Conservation (phyloP, 1,284 basidiomycete species). For the Cutaneotrichosporon curvatum region DNA sequence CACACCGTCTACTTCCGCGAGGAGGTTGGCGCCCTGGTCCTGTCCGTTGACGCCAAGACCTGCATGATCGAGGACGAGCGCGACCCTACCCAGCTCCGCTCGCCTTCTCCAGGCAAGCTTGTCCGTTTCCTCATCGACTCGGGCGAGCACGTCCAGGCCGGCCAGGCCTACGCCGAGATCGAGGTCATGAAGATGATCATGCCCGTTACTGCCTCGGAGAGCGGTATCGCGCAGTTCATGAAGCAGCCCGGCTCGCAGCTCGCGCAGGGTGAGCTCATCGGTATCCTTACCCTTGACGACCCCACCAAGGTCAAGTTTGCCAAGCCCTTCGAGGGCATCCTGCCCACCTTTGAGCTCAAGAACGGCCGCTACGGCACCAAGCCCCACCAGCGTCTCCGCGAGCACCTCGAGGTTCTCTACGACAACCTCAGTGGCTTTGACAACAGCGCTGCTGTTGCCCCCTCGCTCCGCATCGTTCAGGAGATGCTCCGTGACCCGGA, state of each 20-base stretch:
- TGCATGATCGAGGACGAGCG: slow-evolving; percentile 99
- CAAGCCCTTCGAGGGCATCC: slow-evolving; percentile 91
- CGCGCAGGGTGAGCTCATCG: slow-evolving; percentile 95
- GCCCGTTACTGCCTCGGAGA: slow-evolving; percentile 92
- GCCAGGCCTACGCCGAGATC: slow-evolving; percentile 96
- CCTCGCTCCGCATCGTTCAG: slow-evolving; percentile 42
- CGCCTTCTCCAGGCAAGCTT: slow-evolving; percentile 94
- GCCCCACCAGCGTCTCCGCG: slow-evolving; percentile 77
- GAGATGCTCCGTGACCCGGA: slow-evolving; percentile 60
- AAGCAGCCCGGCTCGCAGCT: slow-evolving; percentile 96
- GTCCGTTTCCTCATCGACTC: slow-evolving; percentile 92
- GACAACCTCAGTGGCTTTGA: slow-evolving; percentile 94
- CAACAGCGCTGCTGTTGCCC: slow-evolving; percentile 56
- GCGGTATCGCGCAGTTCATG: slow-evolving; percentile 92
- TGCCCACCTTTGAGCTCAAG: slow-evolving; percentile 78
- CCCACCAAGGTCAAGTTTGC: slow-evolving; percentile 96
- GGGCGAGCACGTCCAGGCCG: slow-evolving; percentile 92
- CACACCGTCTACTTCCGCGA: slow-evolving; percentile 98
- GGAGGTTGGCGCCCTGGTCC: slow-evolving; percentile 86
- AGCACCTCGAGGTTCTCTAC: slow-evolving; percentile 70
- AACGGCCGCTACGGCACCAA: slow-evolving; percentile 77
- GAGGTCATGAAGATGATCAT: slow-evolving; percentile 99
- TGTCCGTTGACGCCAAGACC: slow-evolving; percentile 95
- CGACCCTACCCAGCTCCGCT: slow-evolving; percentile 93
- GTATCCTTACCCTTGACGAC: slow-evolving; percentile 94